Evolutionary conservation across 139 green algal genomes (phyloP), one percentile per base, ranked within the genome.

Genomic region (Zygnema cylindricum): DNA sequence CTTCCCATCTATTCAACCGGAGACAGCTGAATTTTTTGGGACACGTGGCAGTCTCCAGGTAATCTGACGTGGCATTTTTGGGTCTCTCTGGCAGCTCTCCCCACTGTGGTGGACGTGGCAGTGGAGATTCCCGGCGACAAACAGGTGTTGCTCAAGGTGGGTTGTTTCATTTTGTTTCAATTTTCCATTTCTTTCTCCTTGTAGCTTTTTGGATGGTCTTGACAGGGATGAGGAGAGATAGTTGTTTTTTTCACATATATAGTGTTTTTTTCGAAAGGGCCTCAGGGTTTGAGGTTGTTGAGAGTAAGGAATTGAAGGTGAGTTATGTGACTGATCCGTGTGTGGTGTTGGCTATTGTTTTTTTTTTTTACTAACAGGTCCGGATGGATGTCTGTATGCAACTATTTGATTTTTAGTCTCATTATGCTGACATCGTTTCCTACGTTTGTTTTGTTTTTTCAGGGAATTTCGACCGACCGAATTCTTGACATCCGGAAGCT

Each of bases 401-500:
- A n/a, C n/a, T n/a, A n/a, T n/a, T n/a, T n/a, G n/a, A n/a, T n/a
- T n/a, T n/a, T n/a, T n/a, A n/a, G n/a, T 2, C 54, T 39, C 33
- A 69, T 30, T 57, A 2, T 39, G 76, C 76, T 43, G 33, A 39
- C 71, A 81, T 21, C 30, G 23, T 35, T 39, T 36, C 1, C 43
- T 11, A 76, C 42, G 63, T 36, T 22, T 1, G 2, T 2, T 87
- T 55, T 35, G 16, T 11, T 85, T 25, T n/a, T n/a, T n/a, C 86
- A 91, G 86, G 81, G 86, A 36, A 91, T 91, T 69, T 91, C 86
- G 25, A 91, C 86, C 36, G 86, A 91, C 57, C 23, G 63, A 33
- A 89, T 91, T 49, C 69, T 43, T 23, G 86, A 91, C 41, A 77
- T 91, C 1, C 40, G 81, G 40, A 55, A 49, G 21, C 41, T 89